Percentiles rank a stretch among this genome's conserved stretches.
These are phyloP conservation scores for Craspedostauros australis DNA, from an alignment of 108 stramenopile species.

Conservation along the genomic window DNA sequence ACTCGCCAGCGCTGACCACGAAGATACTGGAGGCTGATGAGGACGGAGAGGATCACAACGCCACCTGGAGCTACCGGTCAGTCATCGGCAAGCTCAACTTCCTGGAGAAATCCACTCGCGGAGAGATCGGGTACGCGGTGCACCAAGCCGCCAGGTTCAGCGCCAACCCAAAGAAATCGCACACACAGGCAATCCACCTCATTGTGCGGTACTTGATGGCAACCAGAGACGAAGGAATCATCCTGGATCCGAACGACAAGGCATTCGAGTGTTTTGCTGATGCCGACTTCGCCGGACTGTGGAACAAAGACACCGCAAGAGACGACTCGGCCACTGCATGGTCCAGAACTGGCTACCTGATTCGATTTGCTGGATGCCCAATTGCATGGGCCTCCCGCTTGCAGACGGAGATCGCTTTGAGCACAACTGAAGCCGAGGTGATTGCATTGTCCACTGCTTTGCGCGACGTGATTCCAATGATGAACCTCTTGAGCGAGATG, in stretches of 20 bases:
- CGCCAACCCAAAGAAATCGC: conserved; percentile 8
- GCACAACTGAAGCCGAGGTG: conserved; percentile 32
- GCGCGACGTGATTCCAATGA: conserved; percentile 20
- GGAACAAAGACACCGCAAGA: conserved; percentile 11
- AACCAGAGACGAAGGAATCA: conserved; percentile 27
- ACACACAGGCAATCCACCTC: conserved; percentile 20
- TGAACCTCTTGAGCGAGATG: conserved; percentile 24
- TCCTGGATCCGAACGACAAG: conserved; percentile 4
- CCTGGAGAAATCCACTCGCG: conserved; percentile 9
- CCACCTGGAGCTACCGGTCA: conserved; percentile 18
- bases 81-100: conserved; percentile 30
- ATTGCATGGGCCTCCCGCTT: conserved; percentile 14
- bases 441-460: conserved; percentile 8
- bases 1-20: no score
- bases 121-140: conserved; percentile 23
- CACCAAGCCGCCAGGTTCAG: conserved; percentile 20
- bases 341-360: conserved; percentile 22
- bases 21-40: no score
- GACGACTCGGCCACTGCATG: conserved; percentile 15
- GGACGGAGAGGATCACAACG: not conserved
- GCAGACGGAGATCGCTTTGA: conserved; percentile 18
- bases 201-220: conserved; percentile 36
- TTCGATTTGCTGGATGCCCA: conserved; percentile 15
- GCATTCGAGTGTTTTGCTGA: conserved; percentile 35
- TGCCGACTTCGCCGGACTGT: conserved; percentile 47